Conservation (phyloP, 371 early-diverging fungal genomes). For the Zopfochytrium polystomum region DNA sequence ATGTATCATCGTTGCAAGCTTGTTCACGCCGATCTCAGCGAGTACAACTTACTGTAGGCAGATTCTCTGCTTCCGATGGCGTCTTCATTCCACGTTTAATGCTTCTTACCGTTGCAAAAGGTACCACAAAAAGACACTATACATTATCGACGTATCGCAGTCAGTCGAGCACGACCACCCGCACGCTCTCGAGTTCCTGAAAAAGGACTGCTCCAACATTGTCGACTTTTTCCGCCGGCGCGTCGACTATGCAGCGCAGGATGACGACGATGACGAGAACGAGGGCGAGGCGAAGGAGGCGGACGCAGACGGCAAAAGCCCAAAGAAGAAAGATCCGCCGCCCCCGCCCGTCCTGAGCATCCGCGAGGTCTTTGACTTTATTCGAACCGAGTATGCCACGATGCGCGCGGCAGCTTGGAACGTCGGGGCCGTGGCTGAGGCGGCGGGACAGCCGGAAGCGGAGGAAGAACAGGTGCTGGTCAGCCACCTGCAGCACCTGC, state of each 20-base stretch:
- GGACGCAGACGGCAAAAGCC: too few species aligned
- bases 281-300: too few species aligned
- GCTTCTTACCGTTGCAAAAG: slow-evolving; percentile 32
- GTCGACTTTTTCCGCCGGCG: slow-evolving; percentile 87
- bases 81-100: neutral
- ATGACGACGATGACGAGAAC: too few species aligned
- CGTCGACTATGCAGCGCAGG: too few species aligned
- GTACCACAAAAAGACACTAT: slow-evolving; percentile 76
- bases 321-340: slow-evolving; percentile 4
- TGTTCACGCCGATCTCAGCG: slow-evolving; percentile 99
- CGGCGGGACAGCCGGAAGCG: neutral
- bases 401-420: slow-evolving; percentile 6
- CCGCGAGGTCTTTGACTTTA: slow-evolving; percentile 87
- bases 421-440: neutral
- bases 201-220: slow-evolving; percentile 95
- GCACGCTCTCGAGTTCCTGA: slow-evolving; percentile 95
- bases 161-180: slow-evolving; percentile 99
- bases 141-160: slow-evolving; percentile 99
- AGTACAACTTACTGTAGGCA: slow-evolving; percentile 94
- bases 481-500: slow-evolving; percentile 16
- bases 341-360: slow-evolving; percentile 66
- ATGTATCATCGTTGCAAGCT: slow-evolving; percentile 94
- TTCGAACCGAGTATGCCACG: slow-evolving; percentile 40
- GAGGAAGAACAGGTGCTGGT: slow-evolving; percentile 30
- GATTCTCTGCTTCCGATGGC: neutral